These are phyloP conservation scores for Acacia crassicarpa DNA, from an alignment of 306 rosid species.

Conservation along the genomic window DNA sequence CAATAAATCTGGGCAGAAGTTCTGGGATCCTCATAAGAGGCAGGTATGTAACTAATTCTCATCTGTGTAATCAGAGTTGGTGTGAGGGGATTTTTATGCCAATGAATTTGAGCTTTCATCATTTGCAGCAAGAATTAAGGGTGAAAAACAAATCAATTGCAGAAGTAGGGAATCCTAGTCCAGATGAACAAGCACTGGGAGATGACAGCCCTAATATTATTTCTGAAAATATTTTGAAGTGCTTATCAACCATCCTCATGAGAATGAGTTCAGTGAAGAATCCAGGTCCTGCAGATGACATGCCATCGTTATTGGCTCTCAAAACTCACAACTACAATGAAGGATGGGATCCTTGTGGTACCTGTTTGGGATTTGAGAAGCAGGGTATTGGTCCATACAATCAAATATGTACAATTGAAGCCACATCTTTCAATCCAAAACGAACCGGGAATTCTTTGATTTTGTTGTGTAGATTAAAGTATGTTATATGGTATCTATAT, in stretches of 20 bases:
- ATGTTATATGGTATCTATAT: conserved; percentile 30
- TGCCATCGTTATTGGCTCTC: conserved; percentile 37
- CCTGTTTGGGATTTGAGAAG: conserved; percentile 62
- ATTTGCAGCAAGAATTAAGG: conserved; percentile 64
- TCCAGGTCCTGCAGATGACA: conserved; percentile 39
- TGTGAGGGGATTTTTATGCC: conserved; percentile 3
- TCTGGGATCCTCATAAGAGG: conserved; percentile 42
- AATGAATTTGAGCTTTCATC: conserved; percentile 32
- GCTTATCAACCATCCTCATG: conserved; percentile 75
- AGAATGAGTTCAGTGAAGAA: conserved; percentile 68
- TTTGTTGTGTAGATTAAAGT: conserved; percentile 75
- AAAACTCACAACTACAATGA: conserved; percentile 36
- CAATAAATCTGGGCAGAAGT: conserved; percentile 50
- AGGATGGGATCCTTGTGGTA: conserved; percentile 67
- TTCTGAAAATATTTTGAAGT: conserved; percentile 76
- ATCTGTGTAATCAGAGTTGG: conserved; percentile 19
- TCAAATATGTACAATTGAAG: conserved; percentile 60
- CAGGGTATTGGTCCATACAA: conserved; percentile 80
- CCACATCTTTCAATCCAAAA: conserved; percentile 58
- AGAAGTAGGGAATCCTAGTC: conserved; percentile 42
- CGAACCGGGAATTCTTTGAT: conserved; percentile 71
- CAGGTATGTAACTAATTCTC: conserved; percentile 45
- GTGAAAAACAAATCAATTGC: conserved; percentile 36
- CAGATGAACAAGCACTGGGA: conserved; percentile 37
- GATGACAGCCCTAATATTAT: conserved; percentile 72